Percentiles rank a stretch among this genome's conserved stretches.
Evolutionary conservation across 495 filamentous ascomycete species (phyloP).

Genomic region (Aspergillus leporis): DNA sequence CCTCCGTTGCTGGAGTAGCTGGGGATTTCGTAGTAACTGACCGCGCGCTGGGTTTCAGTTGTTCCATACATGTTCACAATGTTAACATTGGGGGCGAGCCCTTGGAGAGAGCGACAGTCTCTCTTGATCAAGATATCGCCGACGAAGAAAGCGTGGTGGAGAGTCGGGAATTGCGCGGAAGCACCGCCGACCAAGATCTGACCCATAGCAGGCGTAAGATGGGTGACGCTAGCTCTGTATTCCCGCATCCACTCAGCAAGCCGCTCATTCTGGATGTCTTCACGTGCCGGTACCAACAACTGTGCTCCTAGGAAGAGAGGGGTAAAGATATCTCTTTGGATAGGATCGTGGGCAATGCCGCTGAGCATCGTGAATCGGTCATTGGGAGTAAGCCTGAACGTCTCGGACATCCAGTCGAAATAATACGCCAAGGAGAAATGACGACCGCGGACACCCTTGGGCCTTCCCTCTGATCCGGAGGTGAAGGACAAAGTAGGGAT

Average conservation of each 20-base stretch:
- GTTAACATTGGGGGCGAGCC: constrained; percentile 73
- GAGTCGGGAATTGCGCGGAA: constrained; percentile 68
- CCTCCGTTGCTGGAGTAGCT: constrained; percentile 64
- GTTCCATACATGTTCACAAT: constrained; percentile 94
- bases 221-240: constrained; percentile 77
- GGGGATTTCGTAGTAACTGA: constrained; percentile 84
- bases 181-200: constrained; percentile 91
- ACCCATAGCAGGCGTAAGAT: constrained; percentile 93
- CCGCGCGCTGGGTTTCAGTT: constrained; percentile 85
- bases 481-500: constrained; percentile 84
- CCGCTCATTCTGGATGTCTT: constrained; percentile 85
- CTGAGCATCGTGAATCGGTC: constrained; percentile 83
- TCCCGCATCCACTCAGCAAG: constrained; percentile 91
- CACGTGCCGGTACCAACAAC: constrained; percentile 76
- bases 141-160: constrained; percentile 88
- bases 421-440: constrained; percentile 89
- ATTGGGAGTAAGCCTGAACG: constrained; percentile 70
- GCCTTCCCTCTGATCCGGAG: constrained; percentile 78
- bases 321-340: constrained; percentile 92
- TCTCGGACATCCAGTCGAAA: constrained; percentile 88
- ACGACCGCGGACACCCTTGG: constrained; percentile 85
- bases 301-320: constrained; percentile 86
- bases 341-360: constrained; percentile 85
- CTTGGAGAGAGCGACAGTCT: constrained; percentile 78
- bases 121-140: constrained; percentile 87